Conservation (phyloP, 148 eudicot species). For the Limonium bicolor region DNA sequence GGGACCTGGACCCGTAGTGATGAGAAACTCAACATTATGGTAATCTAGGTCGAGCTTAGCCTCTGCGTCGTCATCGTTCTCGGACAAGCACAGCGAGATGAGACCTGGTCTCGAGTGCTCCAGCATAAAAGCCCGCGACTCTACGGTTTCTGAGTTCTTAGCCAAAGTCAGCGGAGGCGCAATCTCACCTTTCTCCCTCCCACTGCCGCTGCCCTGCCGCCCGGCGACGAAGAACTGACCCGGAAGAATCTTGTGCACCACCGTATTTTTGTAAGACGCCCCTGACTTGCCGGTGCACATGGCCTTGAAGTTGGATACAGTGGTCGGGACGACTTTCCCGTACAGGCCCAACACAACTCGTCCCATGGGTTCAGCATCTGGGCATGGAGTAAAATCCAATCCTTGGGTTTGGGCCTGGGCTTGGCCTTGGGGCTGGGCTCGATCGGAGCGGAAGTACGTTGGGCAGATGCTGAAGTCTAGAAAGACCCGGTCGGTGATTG, state of each 20-base stretch:
- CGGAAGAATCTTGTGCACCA: constrained; percentile 68
- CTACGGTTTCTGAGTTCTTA: constrained; percentile 49
- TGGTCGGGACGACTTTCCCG: constrained; percentile 71
- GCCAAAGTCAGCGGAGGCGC: constrained; percentile 29
- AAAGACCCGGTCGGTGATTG: constrained; percentile 76
- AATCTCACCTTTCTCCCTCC: constrained; percentile 64
- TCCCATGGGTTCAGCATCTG: constrained; percentile 56
- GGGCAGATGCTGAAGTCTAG: constrained; percentile 76
- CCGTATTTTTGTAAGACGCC: constrained; percentile 56
- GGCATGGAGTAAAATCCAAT: constrained; percentile 41
- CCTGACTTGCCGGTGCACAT: constrained; percentile 40
- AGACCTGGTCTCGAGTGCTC: constrained; percentile 65
- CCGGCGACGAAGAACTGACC: constrained; percentile 74
- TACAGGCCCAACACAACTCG: constrained; percentile 79
- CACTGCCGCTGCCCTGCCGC: constrained; percentile 53
- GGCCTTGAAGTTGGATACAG: constrained; percentile 77
- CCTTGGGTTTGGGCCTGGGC: constrained; percentile 39
- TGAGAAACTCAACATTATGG: constrained; percentile 84
- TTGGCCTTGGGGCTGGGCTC: constrained; percentile 34
- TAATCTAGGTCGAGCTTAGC: constrained; percentile 57
- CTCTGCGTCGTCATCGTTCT: constrained; percentile 93
- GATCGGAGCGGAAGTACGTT: constrained; percentile 47
- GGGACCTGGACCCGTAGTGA: constrained; percentile 93
- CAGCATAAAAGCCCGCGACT: constrained; percentile 57
- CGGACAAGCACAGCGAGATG: constrained; percentile 57